Percentiles rank a stretch among this genome's conserved stretches.
These are phyloP conservation scores for Spathaspora hagerdaliae DNA, from an alignment of 805 yeast species.

Conservation along the genomic window DNA sequence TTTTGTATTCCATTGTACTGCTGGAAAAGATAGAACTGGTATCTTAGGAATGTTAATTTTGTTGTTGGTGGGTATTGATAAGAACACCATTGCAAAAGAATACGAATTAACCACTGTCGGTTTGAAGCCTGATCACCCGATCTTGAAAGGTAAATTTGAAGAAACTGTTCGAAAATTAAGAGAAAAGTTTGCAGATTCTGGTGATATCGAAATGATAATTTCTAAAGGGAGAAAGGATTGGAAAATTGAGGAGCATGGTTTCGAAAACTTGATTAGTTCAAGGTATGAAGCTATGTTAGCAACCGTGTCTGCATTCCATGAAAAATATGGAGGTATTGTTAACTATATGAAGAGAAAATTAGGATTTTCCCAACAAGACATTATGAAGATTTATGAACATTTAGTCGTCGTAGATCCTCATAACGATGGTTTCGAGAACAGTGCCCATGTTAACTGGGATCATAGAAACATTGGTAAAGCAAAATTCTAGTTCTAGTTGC, in stretches of 20 bases:
- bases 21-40: constrained; percentile 87
- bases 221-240: constrained; percentile 38
- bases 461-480: constrained; percentile 11
- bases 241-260: constrained; percentile 47
- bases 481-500: constrained; percentile 4
- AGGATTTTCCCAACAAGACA: constrained; percentile 43
- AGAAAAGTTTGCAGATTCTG: constrained; percentile 19
- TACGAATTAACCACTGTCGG: constrained; percentile 75
- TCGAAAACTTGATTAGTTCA: constrained; percentile 57
- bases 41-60: constrained; percentile 65
- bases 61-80: constrained; percentile 60
- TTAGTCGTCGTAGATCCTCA: constrained; percentile 19
- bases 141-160: constrained; percentile 31
- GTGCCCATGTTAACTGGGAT: constrained; percentile 10
- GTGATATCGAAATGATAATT: constrained; percentile 18
- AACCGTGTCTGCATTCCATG: constrained; percentile 50
- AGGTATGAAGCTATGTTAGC: constrained; percentile 68
- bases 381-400: constrained; percentile 25
- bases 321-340: constrained; percentile 52
- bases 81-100: constrained; percentile 63
- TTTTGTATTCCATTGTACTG: constrained; percentile 72
- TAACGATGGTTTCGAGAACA: constrained; percentile 10
- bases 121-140: constrained; percentile 44
- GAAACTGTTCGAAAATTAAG: constrained; percentile 27
- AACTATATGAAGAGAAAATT: constrained; percentile 43